A percentile compares a stretch with the other conserved stretches of the same genome.
These are phyloP conservation scores for Fusarium sulawesiense DNA, from an alignment of 2,329 filamentous ascomycete genomes.

Conservation along the genomic window DNA sequence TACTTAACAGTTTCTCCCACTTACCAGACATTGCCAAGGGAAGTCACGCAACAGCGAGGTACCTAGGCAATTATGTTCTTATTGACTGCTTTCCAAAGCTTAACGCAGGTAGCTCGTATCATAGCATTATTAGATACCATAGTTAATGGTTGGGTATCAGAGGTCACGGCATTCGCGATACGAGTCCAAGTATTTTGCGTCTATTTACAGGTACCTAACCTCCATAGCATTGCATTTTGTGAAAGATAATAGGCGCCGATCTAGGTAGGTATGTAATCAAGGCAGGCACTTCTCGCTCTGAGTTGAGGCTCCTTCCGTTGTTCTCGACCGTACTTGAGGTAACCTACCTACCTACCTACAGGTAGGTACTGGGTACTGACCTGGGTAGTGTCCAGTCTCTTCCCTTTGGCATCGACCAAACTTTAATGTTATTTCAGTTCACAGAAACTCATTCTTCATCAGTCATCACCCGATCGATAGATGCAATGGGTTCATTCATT, in stretches of 20 bases:
- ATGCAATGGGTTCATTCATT: constrained; percentile 16
- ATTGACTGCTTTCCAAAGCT: neutral
- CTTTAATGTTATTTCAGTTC: neutral
- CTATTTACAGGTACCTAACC: neutral
- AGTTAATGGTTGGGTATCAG: neutral
- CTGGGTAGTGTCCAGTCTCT: neutral
- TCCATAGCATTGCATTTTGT: neutral
- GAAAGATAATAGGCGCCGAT: neutral
- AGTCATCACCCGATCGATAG: neutral
- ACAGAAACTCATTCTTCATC: neutral
- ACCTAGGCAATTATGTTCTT: neutral
- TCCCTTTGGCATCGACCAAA: neutral
- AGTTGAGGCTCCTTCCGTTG: neutral
- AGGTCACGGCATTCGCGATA: neutral
- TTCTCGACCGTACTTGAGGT: neutral
- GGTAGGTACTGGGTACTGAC: no score
- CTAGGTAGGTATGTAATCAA: neutral
- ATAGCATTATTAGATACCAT: neutral
- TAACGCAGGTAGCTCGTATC: neutral
- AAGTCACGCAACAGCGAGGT: neutral
- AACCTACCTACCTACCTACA: neutral
- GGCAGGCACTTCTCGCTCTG: neutral
- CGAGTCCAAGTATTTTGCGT: neutral
- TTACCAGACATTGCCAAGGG: neutral
- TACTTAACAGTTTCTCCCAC: neutral